phyloP scores from a whole-genome alignment of 208 protist species.

The Trypanosoma avium region DNA sequence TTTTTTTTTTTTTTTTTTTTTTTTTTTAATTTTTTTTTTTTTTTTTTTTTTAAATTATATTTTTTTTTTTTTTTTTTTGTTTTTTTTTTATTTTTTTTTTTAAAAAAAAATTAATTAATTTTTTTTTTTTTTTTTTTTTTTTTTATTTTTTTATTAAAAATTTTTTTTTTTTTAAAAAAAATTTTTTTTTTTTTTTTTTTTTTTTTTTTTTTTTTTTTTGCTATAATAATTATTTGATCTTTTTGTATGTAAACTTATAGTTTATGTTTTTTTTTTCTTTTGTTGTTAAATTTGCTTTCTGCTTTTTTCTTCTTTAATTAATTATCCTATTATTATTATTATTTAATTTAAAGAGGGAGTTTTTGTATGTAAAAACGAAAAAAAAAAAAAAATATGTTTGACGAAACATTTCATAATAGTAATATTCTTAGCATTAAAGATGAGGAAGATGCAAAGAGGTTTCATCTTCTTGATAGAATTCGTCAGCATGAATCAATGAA shows the following conservation, averaged over 20 bases:
- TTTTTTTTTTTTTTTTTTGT: background rate
- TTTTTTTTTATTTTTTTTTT: background rate
- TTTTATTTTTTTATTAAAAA: background rate
- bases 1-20: conserved; percentile 11
- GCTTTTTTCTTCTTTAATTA: no score
- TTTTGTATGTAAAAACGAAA: no score
- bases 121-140: background rate
- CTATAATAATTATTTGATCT: no score
- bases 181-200: background rate
- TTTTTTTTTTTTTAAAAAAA: no score
- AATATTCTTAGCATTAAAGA: background rate
- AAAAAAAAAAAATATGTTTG: background rate
- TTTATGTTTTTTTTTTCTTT: no score
- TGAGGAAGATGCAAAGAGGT: background rate
- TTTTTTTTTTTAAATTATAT: background rate
- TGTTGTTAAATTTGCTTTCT: no score
- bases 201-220: background rate
- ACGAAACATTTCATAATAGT: background rate
- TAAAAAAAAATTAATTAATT: background rate
- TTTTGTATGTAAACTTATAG: no score
- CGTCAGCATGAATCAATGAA: conserved; percentile 2
- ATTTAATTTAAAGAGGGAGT: no score
- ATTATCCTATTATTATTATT: no score
- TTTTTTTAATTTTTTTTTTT: background rate
- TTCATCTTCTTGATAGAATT: conserved; percentile 18